These are phyloP conservation scores for Aeschynomene evenia DNA, from an alignment of 306 rosid species.

Conservation along the genomic window DNA sequence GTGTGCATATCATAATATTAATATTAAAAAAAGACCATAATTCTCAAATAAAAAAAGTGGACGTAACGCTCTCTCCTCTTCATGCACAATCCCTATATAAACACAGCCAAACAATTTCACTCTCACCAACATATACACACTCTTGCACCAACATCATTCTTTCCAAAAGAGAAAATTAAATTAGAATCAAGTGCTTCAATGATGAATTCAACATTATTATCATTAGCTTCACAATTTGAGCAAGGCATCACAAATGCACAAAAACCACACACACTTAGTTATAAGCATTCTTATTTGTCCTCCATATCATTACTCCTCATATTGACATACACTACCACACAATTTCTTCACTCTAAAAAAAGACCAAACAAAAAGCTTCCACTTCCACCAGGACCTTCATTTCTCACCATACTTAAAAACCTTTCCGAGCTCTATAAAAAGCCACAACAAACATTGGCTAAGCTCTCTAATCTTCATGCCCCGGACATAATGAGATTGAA, in stretches of 20 bases:
- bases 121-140: neutral
- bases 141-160: neutral
- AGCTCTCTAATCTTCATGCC: neutral
- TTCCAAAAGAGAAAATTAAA: neutral
- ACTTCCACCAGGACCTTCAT: conserved; percentile 48
- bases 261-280: neutral
- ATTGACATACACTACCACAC: neutral
- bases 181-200: neutral
- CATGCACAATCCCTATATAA: no score
- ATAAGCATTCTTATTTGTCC: neutral
- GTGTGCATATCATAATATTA: no score
- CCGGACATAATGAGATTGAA: neutral
- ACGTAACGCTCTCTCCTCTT: no score
- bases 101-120: no score
- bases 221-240: neutral
- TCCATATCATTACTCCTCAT: neutral
- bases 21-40: no score
- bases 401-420: neutral
- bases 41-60: no score
- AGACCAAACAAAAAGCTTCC: neutral
- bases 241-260: neutral
- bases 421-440: neutral
- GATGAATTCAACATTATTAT: neutral
- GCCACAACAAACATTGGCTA: neutral
- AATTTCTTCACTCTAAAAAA: neutral